Conservation (phyloP, 495 filamentous ascomycete genomes). For the Elaphomyces granulatus region DNA sequence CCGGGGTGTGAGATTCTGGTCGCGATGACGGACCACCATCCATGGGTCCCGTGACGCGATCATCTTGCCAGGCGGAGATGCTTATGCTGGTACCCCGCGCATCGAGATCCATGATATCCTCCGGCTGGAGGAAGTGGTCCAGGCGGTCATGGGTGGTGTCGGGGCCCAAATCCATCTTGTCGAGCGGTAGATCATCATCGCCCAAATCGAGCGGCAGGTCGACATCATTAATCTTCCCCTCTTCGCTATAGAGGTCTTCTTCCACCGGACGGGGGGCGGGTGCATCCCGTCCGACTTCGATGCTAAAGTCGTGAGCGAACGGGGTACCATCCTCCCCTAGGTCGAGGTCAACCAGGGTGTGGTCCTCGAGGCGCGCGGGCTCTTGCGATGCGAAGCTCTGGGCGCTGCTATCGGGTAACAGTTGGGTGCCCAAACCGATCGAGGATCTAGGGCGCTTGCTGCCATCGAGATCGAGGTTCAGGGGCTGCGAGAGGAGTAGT, state of each 20-base stretch:
- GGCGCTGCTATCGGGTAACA: slow-evolving; percentile 47
- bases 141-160: slow-evolving; percentile 21
- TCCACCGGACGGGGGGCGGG: slow-evolving; percentile 47
- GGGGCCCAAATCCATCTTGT: slow-evolving; percentile 23
- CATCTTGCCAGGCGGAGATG: slow-evolving; percentile 35
- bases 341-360: slow-evolving; percentile 35
- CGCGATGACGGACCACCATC: slow-evolving; percentile 35
- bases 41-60: slow-evolving; percentile 13
- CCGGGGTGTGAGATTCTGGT: slow-evolving; percentile 36
- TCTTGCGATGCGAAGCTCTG: slow-evolving; percentile 37
- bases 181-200: slow-evolving; percentile 34
- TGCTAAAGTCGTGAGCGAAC: slow-evolving; percentile 41
- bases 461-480: slow-evolving; percentile 41
- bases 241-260: slow-evolving; percentile 61
- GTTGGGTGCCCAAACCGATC: slow-evolving; percentile 50
- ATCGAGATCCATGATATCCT: slow-evolving; percentile 34
- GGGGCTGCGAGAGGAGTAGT: slow-evolving; percentile 53
- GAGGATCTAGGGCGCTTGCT: slow-evolving; percentile 36
- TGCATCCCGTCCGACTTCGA: slow-evolving; percentile 77
- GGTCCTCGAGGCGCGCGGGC: slow-evolving; percentile 35
- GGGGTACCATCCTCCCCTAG: slow-evolving; percentile 36
- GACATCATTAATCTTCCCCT: slow-evolving; percentile 34
- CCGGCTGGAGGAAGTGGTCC: slow-evolving; percentile 14
- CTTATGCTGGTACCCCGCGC: slow-evolving; percentile 29
- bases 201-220: slow-evolving; percentile 39